Percentiles rank a stretch among this genome's conserved stretches.
Evolutionary conservation across 495 filamentous ascomycete species (phyloP).

Genomic region (Cercophora sp.): DNA sequence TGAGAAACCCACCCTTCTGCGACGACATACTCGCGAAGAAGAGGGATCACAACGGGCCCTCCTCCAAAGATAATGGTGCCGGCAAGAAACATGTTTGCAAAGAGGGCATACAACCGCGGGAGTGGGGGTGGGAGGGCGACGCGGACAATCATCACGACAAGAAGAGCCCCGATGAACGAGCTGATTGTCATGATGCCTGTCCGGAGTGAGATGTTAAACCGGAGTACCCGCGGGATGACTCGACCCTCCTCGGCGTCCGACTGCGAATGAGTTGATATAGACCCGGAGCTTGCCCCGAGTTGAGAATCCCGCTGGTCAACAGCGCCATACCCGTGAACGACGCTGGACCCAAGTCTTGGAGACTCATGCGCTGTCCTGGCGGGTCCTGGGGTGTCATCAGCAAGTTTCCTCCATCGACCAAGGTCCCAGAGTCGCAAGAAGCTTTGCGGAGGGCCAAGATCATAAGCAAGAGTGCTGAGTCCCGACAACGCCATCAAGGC

Average conservation of each 20-base stretch:
- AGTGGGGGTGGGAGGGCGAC: neutral
- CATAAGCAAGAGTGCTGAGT: constrained; percentile 55
- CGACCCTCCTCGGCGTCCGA: too few species aligned
- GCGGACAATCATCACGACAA: neutral
- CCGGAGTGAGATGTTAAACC: neutral
- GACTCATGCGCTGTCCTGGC: too few species aligned
- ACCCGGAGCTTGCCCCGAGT: neutral
- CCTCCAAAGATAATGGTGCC: constrained; percentile 7
- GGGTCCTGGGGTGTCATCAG: too few species aligned
- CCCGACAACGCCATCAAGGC: constrained; percentile 59
- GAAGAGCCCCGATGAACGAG: neutral
- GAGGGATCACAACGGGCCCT: constrained; percentile 4
- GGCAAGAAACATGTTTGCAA: constrained; percentile 5
- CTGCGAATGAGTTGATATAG: neutral
- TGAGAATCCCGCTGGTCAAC: neutral
- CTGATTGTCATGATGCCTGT: neutral
- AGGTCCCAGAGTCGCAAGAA: neutral
- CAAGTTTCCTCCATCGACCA: neutral
- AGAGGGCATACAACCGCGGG: neutral
- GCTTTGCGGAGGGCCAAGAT: constrained; percentile 49
- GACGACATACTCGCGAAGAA: neutral
- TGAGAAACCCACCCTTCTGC: neutral
- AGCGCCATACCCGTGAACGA: too few species aligned
- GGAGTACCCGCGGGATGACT: too few species aligned
- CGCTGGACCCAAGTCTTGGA: too few species aligned